A percentile compares a stretch with the other conserved stretches of the same genome.
These are phyloP conservation scores for Annulohypoxylon nitens DNA, from an alignment of 495 filamentous ascomycete genomes.

Conservation along the genomic window DNA sequence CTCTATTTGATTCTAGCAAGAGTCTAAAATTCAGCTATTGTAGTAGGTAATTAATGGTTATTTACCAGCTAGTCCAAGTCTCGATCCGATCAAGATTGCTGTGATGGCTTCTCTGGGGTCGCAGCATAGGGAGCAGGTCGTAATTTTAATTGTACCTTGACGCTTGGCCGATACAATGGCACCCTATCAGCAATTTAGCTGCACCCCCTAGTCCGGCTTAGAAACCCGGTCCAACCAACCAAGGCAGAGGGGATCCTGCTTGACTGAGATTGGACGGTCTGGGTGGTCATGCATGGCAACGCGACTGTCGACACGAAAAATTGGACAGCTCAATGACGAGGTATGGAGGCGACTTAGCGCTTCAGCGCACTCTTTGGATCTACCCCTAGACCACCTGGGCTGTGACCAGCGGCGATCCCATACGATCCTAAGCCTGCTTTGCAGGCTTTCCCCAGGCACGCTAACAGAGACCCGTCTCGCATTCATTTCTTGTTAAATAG, in stretches of 20 bases:
- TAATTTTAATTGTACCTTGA: slow-evolving; percentile 37
- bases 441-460: slow-evolving; percentile 46
- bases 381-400: slow-evolving; percentile 23
- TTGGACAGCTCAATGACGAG: slow-evolving; percentile 43
- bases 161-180: slow-evolving; percentile 18
- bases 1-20: slow-evolving; percentile 9
- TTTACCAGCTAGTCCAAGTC: not conserved
- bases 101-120: not conserved
- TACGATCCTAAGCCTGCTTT: slow-evolving; percentile 36
- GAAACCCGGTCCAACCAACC: slow-evolving; percentile 36
- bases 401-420: slow-evolving; percentile 9
- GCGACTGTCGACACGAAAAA: slow-evolving; percentile 46
- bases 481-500: slow-evolving; percentile 47
- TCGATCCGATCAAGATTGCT: slow-evolving; percentile 15
- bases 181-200: slow-evolving; percentile 31
- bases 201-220: slow-evolving; percentile 32
- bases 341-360: slow-evolving; percentile 42
- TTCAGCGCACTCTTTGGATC: slow-evolving; percentile 14
- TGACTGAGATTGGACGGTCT: slow-evolving; percentile 32
- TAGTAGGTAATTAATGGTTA: not conserved
- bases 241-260: slow-evolving; percentile 34
- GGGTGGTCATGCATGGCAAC: slow-evolving; percentile 44
- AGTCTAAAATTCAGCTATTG: not conserved
- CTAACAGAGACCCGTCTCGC: slow-evolving; percentile 44
- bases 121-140: slow-evolving; percentile 31